Percentiles rank a stretch among this genome's conserved stretches.
Evolutionary conservation across 2,329 filamentous ascomycete species (phyloP).

Genomic region (Trichoderma polysporum): DNA sequence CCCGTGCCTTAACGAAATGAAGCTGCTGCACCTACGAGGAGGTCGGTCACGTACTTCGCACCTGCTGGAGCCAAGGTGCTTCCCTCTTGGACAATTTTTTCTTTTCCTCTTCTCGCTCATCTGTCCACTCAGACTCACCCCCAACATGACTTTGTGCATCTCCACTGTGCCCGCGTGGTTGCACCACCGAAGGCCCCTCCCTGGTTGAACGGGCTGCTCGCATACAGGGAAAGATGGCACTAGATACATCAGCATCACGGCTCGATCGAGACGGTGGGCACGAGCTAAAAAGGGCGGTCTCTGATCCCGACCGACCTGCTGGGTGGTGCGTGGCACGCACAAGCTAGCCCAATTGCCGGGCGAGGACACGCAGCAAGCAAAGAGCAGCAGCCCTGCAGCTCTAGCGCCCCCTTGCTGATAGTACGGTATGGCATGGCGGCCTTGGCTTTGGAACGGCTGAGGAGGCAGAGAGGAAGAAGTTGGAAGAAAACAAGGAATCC

Average conservation of each 20-base stretch:
- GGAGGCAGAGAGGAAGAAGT: not conserved
- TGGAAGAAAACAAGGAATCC: not conserved
- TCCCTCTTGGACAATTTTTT: not conserved
- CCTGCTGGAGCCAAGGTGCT: not conserved
- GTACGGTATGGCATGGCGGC: not conserved
- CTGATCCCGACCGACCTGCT: conserved; percentile 21
- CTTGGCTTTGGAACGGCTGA: not conserved
- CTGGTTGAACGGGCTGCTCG: not conserved
- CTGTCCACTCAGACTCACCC: not conserved
- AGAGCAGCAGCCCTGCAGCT: conserved; percentile 12
- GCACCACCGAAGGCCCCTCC: not conserved
- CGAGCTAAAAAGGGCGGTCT: conserved; percentile 22
- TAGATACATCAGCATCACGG: not conserved
- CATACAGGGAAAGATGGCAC: conserved; percentile 6
- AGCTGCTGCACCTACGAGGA: not conserved
- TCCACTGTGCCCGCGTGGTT: conserved; percentile 5
- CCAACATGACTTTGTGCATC: not conserved
- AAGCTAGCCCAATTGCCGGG: conserved; percentile 20
- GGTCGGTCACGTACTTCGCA: not conserved
- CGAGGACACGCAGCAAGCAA: conserved; percentile 16
- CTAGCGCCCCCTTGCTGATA: not conserved
- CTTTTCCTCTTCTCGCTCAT: not conserved
- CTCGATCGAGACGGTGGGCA: conserved; percentile 17
- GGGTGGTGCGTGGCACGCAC: conserved; percentile 19
- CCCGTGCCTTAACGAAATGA: not conserved